Conservation (phyloP, 768 basidiomycete genomes). For the Tubosaeta sp. region DNA sequence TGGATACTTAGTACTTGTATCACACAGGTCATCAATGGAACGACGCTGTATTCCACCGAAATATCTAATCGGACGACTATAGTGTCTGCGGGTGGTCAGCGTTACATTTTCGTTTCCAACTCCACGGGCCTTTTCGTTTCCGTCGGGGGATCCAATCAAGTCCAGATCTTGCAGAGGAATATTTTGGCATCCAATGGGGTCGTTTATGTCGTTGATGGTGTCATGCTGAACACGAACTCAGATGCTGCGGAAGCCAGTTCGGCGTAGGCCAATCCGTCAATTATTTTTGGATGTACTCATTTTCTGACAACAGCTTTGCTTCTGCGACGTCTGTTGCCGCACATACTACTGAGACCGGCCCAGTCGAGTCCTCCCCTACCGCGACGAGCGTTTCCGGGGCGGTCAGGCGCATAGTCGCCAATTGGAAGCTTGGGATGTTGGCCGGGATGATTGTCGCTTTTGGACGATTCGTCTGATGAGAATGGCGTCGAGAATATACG, state of each 20-base stretch:
- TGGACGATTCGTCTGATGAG: slow-evolving; percentile 10
- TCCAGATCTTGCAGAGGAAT: slow-evolving; percentile 54
- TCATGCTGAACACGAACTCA: slow-evolving; percentile 43
- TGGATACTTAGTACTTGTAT: neutral
- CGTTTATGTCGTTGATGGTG: slow-evolving; percentile 55
- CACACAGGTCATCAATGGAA: slow-evolving; percentile 59
- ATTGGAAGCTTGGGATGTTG: slow-evolving; percentile 6
- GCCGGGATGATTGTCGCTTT: slow-evolving; percentile 1
- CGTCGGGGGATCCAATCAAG: slow-evolving; percentile 40
- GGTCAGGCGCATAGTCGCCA: neutral
- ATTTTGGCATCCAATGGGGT: slow-evolving; percentile 66
- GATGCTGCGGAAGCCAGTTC: slow-evolving; percentile 44
- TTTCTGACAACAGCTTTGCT: slow-evolving; percentile 21
- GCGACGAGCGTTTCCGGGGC: neutral
- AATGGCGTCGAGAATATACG: neutral
- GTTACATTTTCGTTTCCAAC: slow-evolving; percentile 49
- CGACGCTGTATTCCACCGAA: slow-evolving; percentile 57
- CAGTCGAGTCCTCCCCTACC: slow-evolving; percentile 27
- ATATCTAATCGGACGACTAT: slow-evolving; percentile 35
- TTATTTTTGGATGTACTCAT: neutral
- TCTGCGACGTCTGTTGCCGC: slow-evolving; percentile 49
- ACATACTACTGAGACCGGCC: slow-evolving; percentile 37
- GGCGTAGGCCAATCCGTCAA: slow-evolving; percentile 41
- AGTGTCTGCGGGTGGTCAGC: slow-evolving; percentile 56
- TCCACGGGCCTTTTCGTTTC: slow-evolving; percentile 54